phyloP scores from a whole-genome alignment of 805 yeast genomes.

The Candida sakaeoensis region DNA sequence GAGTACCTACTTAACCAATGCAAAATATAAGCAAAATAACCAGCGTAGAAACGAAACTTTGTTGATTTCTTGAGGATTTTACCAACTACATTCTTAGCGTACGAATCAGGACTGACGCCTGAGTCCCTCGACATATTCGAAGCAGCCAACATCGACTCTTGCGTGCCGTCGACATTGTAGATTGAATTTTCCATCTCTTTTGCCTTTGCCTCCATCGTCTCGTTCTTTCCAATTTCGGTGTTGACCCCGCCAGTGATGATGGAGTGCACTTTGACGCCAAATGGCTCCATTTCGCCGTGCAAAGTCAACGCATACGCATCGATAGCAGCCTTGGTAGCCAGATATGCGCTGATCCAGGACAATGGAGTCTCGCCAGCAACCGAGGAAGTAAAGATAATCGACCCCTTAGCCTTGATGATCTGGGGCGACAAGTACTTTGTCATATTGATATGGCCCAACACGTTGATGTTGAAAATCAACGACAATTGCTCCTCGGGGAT shows the following conservation, averaged over 20 bases:
- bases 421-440: conserved; percentile 30
- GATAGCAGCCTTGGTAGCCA: conserved; percentile 39
- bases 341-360: conserved; percentile 32
- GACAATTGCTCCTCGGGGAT: conserved; percentile 20
- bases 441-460: conserved; percentile 34
- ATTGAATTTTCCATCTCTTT: conserved; percentile 9
- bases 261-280: conserved; percentile 37
- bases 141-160: conserved; percentile 16
- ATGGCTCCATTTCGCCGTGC: conserved; percentile 31
- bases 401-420: conserved; percentile 31
- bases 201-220: neutral
- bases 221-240: conserved; percentile 24
- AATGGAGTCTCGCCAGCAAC: conserved; percentile 30
- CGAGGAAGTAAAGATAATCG: conserved; percentile 36
- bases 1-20: conserved; percentile 15
- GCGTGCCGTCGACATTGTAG: conserved; percentile 19
- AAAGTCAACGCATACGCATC: conserved; percentile 30
- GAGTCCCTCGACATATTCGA: conserved; percentile 19
- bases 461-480: conserved; percentile 28
- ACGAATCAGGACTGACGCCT: conserved; percentile 48
- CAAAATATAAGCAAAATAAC: conserved; percentile 17
- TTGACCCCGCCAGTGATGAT: conserved; percentile 39
- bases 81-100: conserved; percentile 51
- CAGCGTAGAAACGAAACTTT: conserved; percentile 27
- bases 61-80: conserved; percentile 28